These are phyloP conservation scores for Cubamyces sp. DNA, from an alignment of 768 basidiomycete genomes.

Conservation along the genomic window DNA sequence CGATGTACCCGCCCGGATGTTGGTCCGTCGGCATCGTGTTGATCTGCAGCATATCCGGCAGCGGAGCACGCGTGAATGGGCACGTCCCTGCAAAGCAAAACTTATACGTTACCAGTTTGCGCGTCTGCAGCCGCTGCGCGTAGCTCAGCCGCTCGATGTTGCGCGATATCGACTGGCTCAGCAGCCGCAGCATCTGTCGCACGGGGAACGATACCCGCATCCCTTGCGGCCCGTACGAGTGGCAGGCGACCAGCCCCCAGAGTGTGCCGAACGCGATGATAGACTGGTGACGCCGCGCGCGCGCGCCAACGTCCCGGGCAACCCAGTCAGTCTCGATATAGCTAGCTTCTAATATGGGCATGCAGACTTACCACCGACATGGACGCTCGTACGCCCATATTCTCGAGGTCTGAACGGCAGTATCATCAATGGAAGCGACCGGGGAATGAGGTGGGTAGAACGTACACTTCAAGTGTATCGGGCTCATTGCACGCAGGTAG, in stretches of 20 bases:
- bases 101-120: constrained; percentile 63
- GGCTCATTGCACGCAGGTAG: constrained; percentile 85
- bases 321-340: neutral
- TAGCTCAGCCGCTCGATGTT: constrained; percentile 82
- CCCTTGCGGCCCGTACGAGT: constrained; percentile 76
- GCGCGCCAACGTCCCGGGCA: constrained; percentile 1
- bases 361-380: constrained; percentile 75
- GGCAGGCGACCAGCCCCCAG: constrained; percentile 82
- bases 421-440: constrained; percentile 9
- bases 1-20: constrained; percentile 77
- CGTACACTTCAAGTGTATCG: constrained; percentile 80
- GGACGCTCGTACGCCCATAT: constrained; percentile 83
- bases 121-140: constrained; percentile 71
- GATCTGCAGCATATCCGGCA: constrained; percentile 47
- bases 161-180: constrained; percentile 78
- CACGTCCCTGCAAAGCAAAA: neutral
- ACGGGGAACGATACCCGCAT: constrained; percentile 87
- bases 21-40: constrained; percentile 68
- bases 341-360: neutral
- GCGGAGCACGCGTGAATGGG: neutral
- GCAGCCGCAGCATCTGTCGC: constrained; percentile 77
- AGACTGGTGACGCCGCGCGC: constrained; percentile 47
- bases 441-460: constrained; percentile 5
- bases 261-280: constrained; percentile 78
- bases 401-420: constrained; percentile 57